A percentile compares a stretch with the other conserved stretches of the same genome.
Conservation (phyloP, 345 rosid species). For the Psidium guajava region DNA sequence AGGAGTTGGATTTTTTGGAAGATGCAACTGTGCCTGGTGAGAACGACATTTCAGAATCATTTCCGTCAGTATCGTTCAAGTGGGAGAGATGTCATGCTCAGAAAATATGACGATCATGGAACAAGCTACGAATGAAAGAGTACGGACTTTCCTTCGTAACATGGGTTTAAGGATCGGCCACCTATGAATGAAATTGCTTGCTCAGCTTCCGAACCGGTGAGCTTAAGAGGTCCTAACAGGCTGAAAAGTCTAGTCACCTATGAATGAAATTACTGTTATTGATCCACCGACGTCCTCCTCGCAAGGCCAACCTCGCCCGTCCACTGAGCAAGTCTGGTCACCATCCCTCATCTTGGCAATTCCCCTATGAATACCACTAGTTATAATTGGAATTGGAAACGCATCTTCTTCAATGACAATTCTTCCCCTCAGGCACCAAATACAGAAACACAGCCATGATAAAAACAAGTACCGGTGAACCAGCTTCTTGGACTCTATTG, state of each 20-base stretch:
- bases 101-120: neutral
- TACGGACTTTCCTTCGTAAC: too few species aligned
- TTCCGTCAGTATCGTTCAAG: accelerated
- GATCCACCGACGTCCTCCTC: neutral
- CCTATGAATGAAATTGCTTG: neutral
- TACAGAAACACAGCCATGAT: neutral
- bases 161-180: neutral
- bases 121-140: neutral
- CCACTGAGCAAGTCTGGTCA: neutral
- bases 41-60: neutral
- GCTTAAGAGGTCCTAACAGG: neutral
- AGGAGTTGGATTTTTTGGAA: neutral
- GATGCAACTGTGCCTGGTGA: neutral
- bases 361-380: neutral
- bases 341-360: neutral
- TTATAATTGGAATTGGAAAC: neutral
- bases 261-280: neutral
- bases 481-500: neutral
- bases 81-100: neutral
- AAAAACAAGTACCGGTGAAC: neutral
- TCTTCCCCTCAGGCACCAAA: too few species aligned
- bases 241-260: neutral
- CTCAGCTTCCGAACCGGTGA: neutral
- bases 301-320: neutral
- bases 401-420: neutral